Conservation (phyloP, 2,329 filamentous ascomycete species). For the Hypoxylon sp. region DNA sequence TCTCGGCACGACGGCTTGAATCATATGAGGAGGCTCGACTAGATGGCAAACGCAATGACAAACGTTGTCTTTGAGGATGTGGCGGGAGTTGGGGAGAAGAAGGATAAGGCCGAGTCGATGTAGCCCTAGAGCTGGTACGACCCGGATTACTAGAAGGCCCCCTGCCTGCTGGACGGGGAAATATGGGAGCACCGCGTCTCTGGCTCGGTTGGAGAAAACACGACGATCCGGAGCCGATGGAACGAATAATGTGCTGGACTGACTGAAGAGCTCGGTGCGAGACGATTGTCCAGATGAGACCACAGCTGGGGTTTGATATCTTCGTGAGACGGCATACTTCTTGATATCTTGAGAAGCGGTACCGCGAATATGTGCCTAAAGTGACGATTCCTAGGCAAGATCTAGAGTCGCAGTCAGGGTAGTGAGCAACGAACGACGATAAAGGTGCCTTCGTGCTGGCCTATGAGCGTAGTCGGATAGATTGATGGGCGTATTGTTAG, state of each 20-base stretch:
- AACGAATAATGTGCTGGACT: slow-evolving; percentile 25
- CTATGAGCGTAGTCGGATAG: background rate
- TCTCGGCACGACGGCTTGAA: slow-evolving; percentile 20
- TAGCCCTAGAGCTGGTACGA: slow-evolving; percentile 16
- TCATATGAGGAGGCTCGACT: slow-evolving; percentile 19
- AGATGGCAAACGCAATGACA: slow-evolving; percentile 38
- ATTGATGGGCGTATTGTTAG: background rate
- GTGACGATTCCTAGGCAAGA: too few relatives aligned
- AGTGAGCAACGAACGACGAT: background rate
- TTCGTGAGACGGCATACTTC: slow-evolving; percentile 22
- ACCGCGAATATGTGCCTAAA: background rate
- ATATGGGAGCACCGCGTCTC: background rate
- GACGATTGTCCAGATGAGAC: slow-evolving; percentile 22
- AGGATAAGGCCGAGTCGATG: slow-evolving; percentile 22
- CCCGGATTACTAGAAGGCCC: slow-evolving; percentile 19
- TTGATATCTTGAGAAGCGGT: background rate
- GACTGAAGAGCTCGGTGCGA: slow-evolving; percentile 11
- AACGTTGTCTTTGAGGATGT: slow-evolving; percentile 36
- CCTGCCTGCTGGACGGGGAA: slow-evolving; percentile 16
- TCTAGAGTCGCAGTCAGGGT: background rate
- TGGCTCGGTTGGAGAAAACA: slow-evolving; percentile 34
- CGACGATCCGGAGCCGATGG: slow-evolving; percentile 20
- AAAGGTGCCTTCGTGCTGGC: background rate
- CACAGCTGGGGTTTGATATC: slow-evolving; percentile 29
- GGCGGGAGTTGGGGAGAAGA: slow-evolving; percentile 40